Evolutionary conservation across 805 yeast species (phyloP), one percentile per base, ranked within the genome.

Genomic region (Candida qinlingensis): DNA sequence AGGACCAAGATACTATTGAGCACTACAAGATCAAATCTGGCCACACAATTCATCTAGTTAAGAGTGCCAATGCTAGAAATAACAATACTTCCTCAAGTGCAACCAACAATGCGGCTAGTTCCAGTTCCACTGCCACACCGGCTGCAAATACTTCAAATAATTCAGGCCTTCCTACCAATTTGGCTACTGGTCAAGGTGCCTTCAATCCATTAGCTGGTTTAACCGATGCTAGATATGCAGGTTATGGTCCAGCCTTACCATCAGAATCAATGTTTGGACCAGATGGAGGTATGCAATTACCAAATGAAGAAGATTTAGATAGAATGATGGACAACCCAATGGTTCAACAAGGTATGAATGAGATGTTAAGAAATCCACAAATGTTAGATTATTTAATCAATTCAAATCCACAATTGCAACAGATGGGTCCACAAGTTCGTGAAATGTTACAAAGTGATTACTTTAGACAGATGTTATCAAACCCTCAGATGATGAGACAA

Each of bases 151-250:
- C 52, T 19, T 94, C 96, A 9, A 50, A 63, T 6, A 35, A 62
- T 5, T 46, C 62, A 9, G 48, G 60, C 34, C 54, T 67, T 26
- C 97, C 97, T n/a, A 65, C 82, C 13, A 87, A 84, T 60, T 75
- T 92, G 42, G 80, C 96, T 4, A 79, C 97, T 3, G 99, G 99
- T 5, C 85, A 81, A 54, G 94, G 92, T 10, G 77, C 95, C 0
- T 87, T 85, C 67, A 89, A 94, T 66, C 96, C 96, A 36, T 74
- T 94, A 60, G 91, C 96, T 9, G 97, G 86, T 54, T 73, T 92
- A 54, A 92, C 98, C 0, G 92, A 96, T 44, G 98, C 98, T 2
- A 80, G 97, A 47, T 94, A 90, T 62, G 97, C 98, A 3, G 99
- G 99, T 1, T 83, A 81, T 58, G 50, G 50, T 4, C 78, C 90